Percentiles rank a stretch among this genome's conserved stretches.
phyloP scores from a whole-genome alignment of 1,284 basidiomycete species.

The Austropuccinia psidii region DNA sequence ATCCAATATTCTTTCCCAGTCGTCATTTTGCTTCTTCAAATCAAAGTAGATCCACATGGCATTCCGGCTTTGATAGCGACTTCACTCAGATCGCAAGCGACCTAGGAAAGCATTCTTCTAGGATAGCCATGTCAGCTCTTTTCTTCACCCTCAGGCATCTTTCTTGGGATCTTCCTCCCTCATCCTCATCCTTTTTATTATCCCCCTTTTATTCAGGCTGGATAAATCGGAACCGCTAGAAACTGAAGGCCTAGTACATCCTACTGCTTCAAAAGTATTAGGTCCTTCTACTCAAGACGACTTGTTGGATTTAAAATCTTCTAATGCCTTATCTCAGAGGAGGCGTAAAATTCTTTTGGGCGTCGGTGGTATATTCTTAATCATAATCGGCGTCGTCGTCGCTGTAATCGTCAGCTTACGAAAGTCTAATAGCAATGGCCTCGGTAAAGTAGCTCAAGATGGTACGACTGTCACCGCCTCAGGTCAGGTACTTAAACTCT shows the following conservation, averaged over 20 bases:
- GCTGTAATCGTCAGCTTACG: constrained; percentile 2
- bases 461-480: neutral
- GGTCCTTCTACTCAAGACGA: neutral
- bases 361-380: neutral
- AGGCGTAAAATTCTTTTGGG: neutral
- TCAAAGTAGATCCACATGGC: constrained; percentile 12
- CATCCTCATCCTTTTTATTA: no score
- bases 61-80: neutral
- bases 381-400: neutral
- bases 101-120: neutral
- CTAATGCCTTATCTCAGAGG: neutral
- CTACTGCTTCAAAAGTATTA: neutral
- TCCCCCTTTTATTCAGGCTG: constrained; percentile 1
- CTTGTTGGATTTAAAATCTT: neutral
- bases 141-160: neutral
- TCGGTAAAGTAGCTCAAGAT: neutral
- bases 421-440: neutral
- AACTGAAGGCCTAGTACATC: constrained; percentile 1
- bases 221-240: constrained; percentile 2
- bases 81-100: neutral
- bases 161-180: neutral
- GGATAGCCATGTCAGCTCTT: neutral
- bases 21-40: neutral
- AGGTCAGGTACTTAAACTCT: neutral
- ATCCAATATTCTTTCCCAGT: neutral